phyloP scores from a whole-genome alignment of 73 alveolate genomes.

The Paramecium caudatum region DNA sequence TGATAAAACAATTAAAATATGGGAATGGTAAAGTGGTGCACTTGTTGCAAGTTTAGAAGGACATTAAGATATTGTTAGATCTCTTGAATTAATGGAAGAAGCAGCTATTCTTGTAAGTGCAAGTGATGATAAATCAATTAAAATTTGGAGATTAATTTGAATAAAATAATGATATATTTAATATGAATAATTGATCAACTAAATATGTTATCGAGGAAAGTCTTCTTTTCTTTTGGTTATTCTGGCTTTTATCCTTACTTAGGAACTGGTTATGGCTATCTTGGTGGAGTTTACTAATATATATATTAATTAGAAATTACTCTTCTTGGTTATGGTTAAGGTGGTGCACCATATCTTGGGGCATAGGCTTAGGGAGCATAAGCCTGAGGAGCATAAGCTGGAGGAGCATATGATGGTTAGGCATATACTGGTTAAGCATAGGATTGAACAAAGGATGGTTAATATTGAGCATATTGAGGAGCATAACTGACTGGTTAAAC shows the following conservation, averaged over 20 bases:
- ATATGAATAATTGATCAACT: slow-evolving; percentile 22
- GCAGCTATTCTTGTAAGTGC: slow-evolving; percentile 10
- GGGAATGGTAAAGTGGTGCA: slow-evolving; percentile 54
- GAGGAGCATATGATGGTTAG: slow-evolving; percentile 11
- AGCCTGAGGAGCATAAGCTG: background rate
- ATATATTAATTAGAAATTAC: background rate
- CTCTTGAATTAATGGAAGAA: slow-evolving; percentile 11
- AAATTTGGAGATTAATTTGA: slow-evolving; percentile 61
- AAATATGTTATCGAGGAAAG: slow-evolving; percentile 13
- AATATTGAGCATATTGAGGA: background rate
- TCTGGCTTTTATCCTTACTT: background rate
- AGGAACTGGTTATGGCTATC: too few species aligned
- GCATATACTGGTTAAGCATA: slow-evolving; percentile 16
- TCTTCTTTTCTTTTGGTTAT: slow-evolving; percentile 47
- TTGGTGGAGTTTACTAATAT: background rate
- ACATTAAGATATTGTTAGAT: slow-evolving; percentile 61
- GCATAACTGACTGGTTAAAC: slow-evolving; percentile 1
- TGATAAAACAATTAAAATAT: slow-evolving; percentile 56
- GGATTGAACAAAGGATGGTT: slow-evolving; percentile 12
- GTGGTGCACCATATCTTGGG: slow-evolving; percentile 2
- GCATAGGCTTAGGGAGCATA: too few species aligned
- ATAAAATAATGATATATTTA: slow-evolving; percentile 15
- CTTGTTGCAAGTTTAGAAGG: slow-evolving; percentile 59
- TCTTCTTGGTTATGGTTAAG: slow-evolving; percentile 28
- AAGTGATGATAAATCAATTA: slow-evolving; percentile 59